phyloP scores from a whole-genome alignment of 2,329 filamentous ascomycete genomes.

The Cytospora piceicola region DNA sequence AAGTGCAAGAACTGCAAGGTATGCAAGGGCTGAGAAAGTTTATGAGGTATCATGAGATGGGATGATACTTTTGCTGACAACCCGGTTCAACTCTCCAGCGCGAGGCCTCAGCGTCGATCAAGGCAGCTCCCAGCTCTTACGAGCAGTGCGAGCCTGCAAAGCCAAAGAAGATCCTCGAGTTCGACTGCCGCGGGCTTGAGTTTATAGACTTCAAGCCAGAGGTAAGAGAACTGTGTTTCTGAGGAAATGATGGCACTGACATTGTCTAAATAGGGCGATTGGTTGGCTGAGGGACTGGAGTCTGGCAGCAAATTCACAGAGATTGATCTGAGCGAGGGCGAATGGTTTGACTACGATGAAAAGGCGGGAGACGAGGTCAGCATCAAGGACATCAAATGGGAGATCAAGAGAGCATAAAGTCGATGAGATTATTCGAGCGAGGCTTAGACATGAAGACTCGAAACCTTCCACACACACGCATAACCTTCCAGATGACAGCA shows the following conservation, averaged over 20 bases:
- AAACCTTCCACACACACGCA: neutral
- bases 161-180: constrained; percentile 78
- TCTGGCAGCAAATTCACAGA: constrained; percentile 79
- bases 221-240: constrained; percentile 51
- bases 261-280: constrained; percentile 69
- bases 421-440: neutral
- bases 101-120: constrained; percentile 85
- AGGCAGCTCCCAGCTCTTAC: constrained; percentile 73
- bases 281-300: constrained; percentile 81
- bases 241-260: constrained; percentile 26
- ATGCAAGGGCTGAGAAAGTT: constrained; percentile 31
- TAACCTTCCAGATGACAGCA: neutral
- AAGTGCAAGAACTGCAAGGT: constrained; percentile 98
- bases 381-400: constrained; percentile 87
- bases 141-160: constrained; percentile 73
- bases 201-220: constrained; percentile 91
- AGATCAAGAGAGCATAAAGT: constrained; percentile 72
- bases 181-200: constrained; percentile 93
- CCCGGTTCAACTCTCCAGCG: constrained; percentile 53
- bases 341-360: constrained; percentile 99
- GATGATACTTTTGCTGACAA: constrained; percentile 1
- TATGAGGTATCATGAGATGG: neutral
- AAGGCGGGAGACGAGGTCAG: constrained; percentile 90
- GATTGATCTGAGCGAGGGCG: constrained; percentile 84
- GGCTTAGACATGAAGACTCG: neutral